Base-by-base conservation (phyloP, 169 alveolate species). In the Plasmodium inui region DNA sequence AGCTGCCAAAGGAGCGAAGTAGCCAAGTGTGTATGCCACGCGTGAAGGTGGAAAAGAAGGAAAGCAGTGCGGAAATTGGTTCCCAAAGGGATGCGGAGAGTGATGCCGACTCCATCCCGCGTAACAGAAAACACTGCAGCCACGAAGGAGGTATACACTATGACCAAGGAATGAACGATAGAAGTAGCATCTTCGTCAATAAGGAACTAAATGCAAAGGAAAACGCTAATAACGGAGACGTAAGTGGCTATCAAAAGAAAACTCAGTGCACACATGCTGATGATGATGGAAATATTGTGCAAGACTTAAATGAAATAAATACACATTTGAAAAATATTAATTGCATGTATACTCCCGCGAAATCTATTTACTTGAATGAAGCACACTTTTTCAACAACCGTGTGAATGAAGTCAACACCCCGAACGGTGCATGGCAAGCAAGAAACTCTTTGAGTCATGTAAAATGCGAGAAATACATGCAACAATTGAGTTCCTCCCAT, bases 301-400 rank as follows among this genome's bases (percentile, higher is more conserved):
- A 61, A 39, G 19, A 28, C 34, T 34, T 84, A 46, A 71, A 71
- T 44, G 74, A 41, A 28, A 71, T 12, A 17, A n/a, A 46, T 12
- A 41, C 30, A 14, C 55, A 84, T 46, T 44, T 39, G 39, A 30
- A 71, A 39, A 71, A 71, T 37, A 41, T 19, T 1, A 70, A 73
- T 28, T 84, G 50, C 71, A 39, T 84, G 39, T 71, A 28, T 19
- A 14, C 19, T n/a, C 26, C 73, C 34, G 53, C 26, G 50, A 71
- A 73, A 41, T 39, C 3, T 30, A 70, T 44, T 70, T 39, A 30
- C 78, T n/a, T 67, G 74, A 84, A 71, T 84, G 83, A 84, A 34
- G 32, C 53, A 71, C 41, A 71, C 71, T 71, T 39, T 71, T 26
- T 84, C 9, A 84, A 71, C 74, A 41, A 71, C 78, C 46, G 9